Percentiles rank a stretch among this genome's conserved stretches.
These are phyloP conservation scores for Alternaria gansuensis DNA, from an alignment of 2,329 filamentous ascomycete species.

Conservation along the genomic window DNA sequence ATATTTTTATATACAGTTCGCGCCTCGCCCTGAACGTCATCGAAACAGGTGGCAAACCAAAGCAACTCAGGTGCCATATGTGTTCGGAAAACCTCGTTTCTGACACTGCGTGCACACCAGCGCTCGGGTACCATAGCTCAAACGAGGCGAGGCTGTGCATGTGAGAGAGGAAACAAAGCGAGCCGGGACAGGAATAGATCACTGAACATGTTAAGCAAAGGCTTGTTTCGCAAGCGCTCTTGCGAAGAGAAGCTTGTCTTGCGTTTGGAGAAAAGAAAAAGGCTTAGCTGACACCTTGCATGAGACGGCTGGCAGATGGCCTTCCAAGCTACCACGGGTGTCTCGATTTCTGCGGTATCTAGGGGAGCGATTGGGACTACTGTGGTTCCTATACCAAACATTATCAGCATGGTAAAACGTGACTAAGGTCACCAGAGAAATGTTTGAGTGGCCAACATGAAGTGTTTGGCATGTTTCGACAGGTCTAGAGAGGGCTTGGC, in stretches of 20 bases:
- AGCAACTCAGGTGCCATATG: constrained; percentile 19
- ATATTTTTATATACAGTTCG: constrained; percentile 15
- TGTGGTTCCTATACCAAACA: background rate
- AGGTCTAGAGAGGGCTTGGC: constrained; percentile 6
- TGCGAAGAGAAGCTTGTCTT: constrained; percentile 1
- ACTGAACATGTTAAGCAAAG: background rate
- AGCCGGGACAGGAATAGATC: constrained; percentile 5
- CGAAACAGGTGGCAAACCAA: constrained; percentile 24
- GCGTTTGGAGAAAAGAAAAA: background rate
- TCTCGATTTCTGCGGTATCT: background rate
- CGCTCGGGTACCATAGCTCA: constrained; percentile 8
- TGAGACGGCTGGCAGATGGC: background rate
- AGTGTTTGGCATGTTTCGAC: constrained; percentile 11
- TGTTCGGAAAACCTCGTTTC: constrained; percentile 24
- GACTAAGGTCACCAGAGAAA: background rate
- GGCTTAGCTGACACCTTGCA: constrained; percentile 1
- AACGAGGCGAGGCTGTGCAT: constrained; percentile 18
- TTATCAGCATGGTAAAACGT: background rate
- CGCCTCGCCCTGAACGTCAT: constrained; percentile 20
- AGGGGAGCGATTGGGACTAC: background rate
- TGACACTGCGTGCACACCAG: constrained; percentile 18
- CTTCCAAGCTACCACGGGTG: background rate
- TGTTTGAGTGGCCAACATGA: constrained; percentile 6
- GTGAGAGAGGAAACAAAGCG: constrained; percentile 8
- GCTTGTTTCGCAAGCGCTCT: background rate